A percentile compares a stretch with the other conserved stretches of the same genome.
Conservation (phyloP, 306 rosid genomes). For the Quercus rubra region DNA sequence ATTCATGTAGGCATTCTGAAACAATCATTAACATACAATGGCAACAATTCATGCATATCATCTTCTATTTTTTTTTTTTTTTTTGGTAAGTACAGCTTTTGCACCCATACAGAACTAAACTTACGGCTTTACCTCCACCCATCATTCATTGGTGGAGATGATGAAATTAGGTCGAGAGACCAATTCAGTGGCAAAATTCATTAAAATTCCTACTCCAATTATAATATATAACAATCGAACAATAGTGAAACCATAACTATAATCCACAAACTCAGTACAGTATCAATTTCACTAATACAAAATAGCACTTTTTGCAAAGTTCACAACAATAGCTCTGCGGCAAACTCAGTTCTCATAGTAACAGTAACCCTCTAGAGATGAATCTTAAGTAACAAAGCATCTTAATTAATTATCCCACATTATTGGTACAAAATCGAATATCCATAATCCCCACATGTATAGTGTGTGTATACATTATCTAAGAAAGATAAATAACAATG, state of each 20-base stretch:
- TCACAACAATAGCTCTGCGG: neutral
- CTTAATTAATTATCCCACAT: slow-evolving; percentile 28
- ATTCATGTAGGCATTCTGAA: neutral
- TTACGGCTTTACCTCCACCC: neutral
- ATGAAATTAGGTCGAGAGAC: neutral
- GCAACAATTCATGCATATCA: neutral
- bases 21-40: neutral
- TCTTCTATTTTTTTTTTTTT: too few species aligned
- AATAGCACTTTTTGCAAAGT: neutral
- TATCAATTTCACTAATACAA: neutral
- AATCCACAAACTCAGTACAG: neutral
- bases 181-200: neutral
- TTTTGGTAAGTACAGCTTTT: neutral
- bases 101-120: neutral
- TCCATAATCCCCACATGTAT: slow-evolving; percentile 9
- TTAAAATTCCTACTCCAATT: neutral
- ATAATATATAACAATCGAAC: neutral
- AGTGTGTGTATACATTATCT: neutral
- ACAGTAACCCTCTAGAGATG: slow-evolving; percentile 4
- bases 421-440: slow-evolving; percentile 29
- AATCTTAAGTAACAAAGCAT: neutral
- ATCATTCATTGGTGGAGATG: neutral
- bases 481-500: slow-evolving; percentile 9
- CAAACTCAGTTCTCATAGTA: neutral
- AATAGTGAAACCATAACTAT: neutral